Evolutionary conservation across 805 yeast species (phyloP).

Genomic region (Saccharomycopsis synnaedendra): DNA sequence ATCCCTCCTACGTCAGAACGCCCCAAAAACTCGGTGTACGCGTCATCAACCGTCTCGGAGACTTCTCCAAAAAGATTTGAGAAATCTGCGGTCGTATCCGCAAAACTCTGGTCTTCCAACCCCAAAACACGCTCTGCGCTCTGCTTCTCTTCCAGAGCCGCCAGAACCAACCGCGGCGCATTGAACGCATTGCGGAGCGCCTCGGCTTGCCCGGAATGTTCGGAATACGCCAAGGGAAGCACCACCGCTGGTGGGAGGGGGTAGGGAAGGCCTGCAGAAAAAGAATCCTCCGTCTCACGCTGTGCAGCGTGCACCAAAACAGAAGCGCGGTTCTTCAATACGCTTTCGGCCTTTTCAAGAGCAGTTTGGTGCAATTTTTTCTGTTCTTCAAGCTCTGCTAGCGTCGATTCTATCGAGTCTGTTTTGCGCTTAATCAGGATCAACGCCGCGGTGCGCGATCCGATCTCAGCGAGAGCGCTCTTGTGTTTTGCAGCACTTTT

Average conservation of each 20-base stretch:
- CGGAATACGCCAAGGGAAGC: constrained; percentile 6
- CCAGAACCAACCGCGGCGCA: constrained; percentile 8
- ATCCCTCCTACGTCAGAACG: too few species aligned
- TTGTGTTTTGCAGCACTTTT: neutral
- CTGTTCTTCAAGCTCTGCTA: neutral
- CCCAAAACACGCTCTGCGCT: neutral
- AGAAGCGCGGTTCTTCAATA: constrained; percentile 1
- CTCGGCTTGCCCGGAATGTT: neutral
- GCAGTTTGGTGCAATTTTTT: neutral
- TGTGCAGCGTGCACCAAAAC: neutral
- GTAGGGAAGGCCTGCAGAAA: constrained; percentile 9
- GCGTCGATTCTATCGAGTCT: neutral
- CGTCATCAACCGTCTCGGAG: neutral
- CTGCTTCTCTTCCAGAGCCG: neutral
- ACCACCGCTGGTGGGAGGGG: constrained; percentile 11
- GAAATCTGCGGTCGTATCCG: neutral
- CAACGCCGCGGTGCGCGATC: neutral
- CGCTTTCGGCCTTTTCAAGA: neutral
- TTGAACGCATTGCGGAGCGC: constrained; percentile 11
- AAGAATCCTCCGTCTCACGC: constrained; percentile 1
- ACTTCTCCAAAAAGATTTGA: constrained; percentile 3
- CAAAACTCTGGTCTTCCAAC: neutral
- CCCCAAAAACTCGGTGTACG: neutral
- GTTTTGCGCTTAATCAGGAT: neutral
- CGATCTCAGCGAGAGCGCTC: neutral